Conservation (phyloP, 2,329 filamentous ascomycete species). For the Trichoderma simmonsii region DNA sequence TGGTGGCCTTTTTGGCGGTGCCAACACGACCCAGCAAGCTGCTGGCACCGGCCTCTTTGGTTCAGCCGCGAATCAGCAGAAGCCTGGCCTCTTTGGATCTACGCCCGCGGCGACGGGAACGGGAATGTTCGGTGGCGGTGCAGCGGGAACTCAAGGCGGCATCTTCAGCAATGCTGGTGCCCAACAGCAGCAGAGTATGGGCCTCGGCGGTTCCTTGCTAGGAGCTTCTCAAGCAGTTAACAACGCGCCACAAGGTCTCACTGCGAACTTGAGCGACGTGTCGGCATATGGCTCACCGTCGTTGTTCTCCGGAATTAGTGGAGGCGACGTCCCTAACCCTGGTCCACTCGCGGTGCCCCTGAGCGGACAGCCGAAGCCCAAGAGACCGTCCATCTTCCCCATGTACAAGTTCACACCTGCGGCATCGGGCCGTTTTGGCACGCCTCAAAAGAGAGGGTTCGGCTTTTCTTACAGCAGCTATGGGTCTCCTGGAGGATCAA, state of each 20-base stretch:
- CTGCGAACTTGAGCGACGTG: conserved; percentile 76
- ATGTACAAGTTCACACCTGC: conserved; percentile 84
- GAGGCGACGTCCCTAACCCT: conserved; percentile 63
- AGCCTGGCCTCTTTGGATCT: conserved; percentile 51
- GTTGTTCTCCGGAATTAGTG: conserved; percentile 72
- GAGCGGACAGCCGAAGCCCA: conserved; percentile 68
- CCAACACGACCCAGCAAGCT: conserved; percentile 37
- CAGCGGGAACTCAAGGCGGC: conserved; percentile 43
- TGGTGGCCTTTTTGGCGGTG: conserved; percentile 45
- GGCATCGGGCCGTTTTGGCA: conserved; percentile 74
- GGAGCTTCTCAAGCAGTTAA: conserved; percentile 49
- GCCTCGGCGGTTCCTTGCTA: conserved; percentile 55
- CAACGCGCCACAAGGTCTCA: conserved; percentile 62
- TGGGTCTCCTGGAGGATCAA: conserved; percentile 71
- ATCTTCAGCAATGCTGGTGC: conserved; percentile 48
- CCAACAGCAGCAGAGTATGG: conserved; percentile 47
- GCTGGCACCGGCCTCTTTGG: conserved; percentile 52
- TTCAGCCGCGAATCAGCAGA: conserved; percentile 36
- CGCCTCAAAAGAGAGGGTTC: conserved; percentile 81
- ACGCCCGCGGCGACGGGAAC: conserved; percentile 43
- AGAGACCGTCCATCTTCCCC: conserved; percentile 75
- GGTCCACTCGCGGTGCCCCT: conserved; percentile 91
- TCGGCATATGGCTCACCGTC: conserved; percentile 88
- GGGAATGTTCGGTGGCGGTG: conserved; percentile 54
- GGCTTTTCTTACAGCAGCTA: conserved; percentile 94